Evolutionary conservation across 192 early-diverging fungal species (phyloP).

Genomic region (Coemansia sp.): DNA sequence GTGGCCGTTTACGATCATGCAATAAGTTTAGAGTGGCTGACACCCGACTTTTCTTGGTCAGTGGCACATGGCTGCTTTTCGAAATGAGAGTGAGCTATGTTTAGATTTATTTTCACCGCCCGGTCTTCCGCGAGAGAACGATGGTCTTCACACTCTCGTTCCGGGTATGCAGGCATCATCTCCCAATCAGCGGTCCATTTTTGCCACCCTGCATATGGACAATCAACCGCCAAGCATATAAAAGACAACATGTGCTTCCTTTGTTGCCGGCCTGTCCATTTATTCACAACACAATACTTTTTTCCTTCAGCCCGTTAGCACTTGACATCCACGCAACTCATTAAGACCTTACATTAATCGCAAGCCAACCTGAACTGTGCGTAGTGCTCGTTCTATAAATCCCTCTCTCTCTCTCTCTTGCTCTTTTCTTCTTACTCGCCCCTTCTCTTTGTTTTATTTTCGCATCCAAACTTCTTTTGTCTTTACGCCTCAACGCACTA

Average conservation of each 20-base stretch:
- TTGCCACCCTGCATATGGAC: slow-evolving; percentile 11
- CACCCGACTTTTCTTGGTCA: background rate
- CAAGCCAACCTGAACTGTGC: background rate
- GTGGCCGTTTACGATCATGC: background rate
- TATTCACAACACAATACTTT: background rate
- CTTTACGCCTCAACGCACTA: background rate
- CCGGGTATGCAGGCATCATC: background rate
- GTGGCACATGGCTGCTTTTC: no score
- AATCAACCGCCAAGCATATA: slow-evolving; percentile 6
- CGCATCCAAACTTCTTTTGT: background rate
- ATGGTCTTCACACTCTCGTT: background rate
- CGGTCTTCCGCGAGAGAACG: background rate
- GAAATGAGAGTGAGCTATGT: background rate
- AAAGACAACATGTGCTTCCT: slow-evolving; percentile 10
- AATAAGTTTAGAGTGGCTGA: background rate
- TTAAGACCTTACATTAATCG: background rate
- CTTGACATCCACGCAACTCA: background rate
- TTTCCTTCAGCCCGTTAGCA: background rate
- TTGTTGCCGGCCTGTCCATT: background rate
- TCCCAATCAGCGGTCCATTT: background rate
- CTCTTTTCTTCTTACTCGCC: background rate
- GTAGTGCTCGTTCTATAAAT: background rate
- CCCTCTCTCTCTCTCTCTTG: background rate
- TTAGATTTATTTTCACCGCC: background rate
- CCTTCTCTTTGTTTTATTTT: background rate